Base-by-base conservation (phyloP, 352 stramenopile genomes). In the Globisporangium viniferum region DNA sequence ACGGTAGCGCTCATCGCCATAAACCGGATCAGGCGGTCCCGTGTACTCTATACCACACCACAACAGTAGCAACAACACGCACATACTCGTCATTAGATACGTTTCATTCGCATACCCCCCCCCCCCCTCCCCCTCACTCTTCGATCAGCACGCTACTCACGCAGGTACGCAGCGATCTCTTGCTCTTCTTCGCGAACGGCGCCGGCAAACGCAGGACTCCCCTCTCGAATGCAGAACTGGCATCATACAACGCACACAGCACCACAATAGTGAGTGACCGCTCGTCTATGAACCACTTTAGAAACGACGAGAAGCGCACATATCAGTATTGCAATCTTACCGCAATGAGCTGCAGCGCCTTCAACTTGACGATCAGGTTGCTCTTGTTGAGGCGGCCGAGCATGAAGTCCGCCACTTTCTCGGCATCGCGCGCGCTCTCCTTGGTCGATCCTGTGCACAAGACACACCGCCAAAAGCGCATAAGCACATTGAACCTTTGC, bases 311-410 rank as follows among this genome's bases (percentile, higher is more conserved):
- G 20, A 9, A 15, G 24, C 31, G 18, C 20, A 31, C 15, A 62
- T 12, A 62, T 7, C 20, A 59, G 48, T 62, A n/a, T 54, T 31
- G 29, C 6, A 6, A n/a, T 57, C 78, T 24, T 62, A 95, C 88
- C 75, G 81, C 79, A 59, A 95, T 92, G 69, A 95, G 84, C 75
- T 95, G 88, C 60, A 95, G 66, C 60, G 84, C 86, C 78, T 95
- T 95, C 51, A 94, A 76, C 67, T 93, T 93, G 51, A 95, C 88
- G 51, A 86, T 92, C 62, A 93, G 67, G 68, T 95, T 95, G 73
- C 76, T 91, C 72, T 94, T 95, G 66, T 80, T 80, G 9, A 93
- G 75, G 33, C 88, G 75, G 8, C 79, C 78, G 18, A 95, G 67
- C 76, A 95, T 73, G 36, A 86, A 95, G 70, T 95, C 88, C 15